Evolutionary conservation across 768 basidiomycete species (phyloP).

Genomic region (Floccularia luteovirens): DNA sequence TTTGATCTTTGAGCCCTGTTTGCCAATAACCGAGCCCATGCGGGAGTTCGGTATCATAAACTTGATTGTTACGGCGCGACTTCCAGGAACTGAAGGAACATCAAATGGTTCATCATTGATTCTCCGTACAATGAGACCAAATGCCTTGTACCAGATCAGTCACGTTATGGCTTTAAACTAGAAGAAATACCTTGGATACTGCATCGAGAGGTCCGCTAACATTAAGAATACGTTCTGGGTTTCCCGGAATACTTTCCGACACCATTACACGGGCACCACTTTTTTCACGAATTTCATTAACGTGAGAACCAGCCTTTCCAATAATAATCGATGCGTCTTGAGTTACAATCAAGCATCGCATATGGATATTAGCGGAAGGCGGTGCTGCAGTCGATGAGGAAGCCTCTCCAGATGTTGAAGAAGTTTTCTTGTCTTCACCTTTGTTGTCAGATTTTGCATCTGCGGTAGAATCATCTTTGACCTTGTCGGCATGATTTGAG

Average conservation of each 20-base stretch:
- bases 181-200: slow-evolving; percentile 80
- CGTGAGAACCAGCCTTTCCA: slow-evolving; percentile 90
- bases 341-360: slow-evolving; percentile 97
- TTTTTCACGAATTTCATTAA: slow-evolving; percentile 98
- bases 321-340: slow-evolving; percentile 99
- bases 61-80: slow-evolving; percentile 97
- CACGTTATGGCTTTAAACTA: slow-evolving; percentile 3
- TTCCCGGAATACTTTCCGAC: slow-evolving; percentile 97
- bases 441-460: slow-evolving; percentile 29
- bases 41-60: slow-evolving; percentile 99
- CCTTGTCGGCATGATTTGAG: slow-evolving; percentile 16
- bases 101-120: slow-evolving; percentile 99
- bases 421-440: slow-evolving; percentile 29
- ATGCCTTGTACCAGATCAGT: slow-evolving; percentile 55
- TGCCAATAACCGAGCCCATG: slow-evolving; percentile 99
- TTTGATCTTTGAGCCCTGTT: slow-evolving; percentile 96
- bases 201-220: slow-evolving; percentile 96
- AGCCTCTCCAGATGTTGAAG: slow-evolving; percentile 41
- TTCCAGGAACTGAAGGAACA: slow-evolving; percentile 94
- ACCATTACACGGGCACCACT: slow-evolving; percentile 95
- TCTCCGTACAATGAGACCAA: slow-evolving; percentile 95
- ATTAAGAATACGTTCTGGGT: slow-evolving; percentile 97
- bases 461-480: not conserved
- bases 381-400: slow-evolving; percentile 43
- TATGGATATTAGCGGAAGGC: slow-evolving; percentile 84